Percentiles rank a stretch among this genome's conserved stretches.
phyloP scores from a whole-genome alignment of 2,329 filamentous ascomycete genomes.

The Endothia cerciana region DNA sequence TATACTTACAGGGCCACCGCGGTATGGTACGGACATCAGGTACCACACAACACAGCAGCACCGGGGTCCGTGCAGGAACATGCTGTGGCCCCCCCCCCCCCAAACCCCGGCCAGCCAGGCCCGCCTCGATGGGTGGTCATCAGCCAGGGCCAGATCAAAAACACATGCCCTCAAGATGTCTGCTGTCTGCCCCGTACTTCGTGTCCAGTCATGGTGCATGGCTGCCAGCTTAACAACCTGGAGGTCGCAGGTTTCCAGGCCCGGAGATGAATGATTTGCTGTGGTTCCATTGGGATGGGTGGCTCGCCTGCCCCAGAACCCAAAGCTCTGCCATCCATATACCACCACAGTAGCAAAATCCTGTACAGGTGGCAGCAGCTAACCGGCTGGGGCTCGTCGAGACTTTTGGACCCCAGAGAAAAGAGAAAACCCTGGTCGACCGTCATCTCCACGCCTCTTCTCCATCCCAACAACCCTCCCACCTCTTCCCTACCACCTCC shows the following conservation, averaged over 20 bases:
- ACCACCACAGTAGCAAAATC: too few species aligned
- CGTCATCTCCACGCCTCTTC: slow-evolving; percentile 23
- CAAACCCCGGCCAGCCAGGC: too few species aligned
- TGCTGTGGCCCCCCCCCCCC: neutral
- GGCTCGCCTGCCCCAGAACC: slow-evolving; percentile 4
- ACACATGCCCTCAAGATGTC: neutral
- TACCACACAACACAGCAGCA: neutral
- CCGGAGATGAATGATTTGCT: slow-evolving; percentile 10
- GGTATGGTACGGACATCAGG: neutral
- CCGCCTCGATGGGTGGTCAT: neutral
- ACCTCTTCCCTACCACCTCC: slow-evolving; percentile 2
- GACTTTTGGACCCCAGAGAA: too few species aligned
- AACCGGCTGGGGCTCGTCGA: too few species aligned
- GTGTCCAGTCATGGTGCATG: too few species aligned
- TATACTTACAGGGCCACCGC: neutral
- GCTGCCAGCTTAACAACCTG: too few species aligned
- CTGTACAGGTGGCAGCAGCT: too few species aligned
- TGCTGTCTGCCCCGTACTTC: too few species aligned
- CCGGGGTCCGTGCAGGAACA: neutral
- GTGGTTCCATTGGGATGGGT: slow-evolving; percentile 8
- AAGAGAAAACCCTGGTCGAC: slow-evolving; percentile 12
- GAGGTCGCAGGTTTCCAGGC: neutral
- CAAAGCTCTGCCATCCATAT: too few species aligned
- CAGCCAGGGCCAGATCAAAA: neutral
- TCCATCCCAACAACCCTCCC: slow-evolving; percentile 9